Evolutionary conservation across 23 red algal genomes (phyloP), one percentile per base, ranked within the genome.

Genomic region (Gracilariopsis chorda): DNA sequence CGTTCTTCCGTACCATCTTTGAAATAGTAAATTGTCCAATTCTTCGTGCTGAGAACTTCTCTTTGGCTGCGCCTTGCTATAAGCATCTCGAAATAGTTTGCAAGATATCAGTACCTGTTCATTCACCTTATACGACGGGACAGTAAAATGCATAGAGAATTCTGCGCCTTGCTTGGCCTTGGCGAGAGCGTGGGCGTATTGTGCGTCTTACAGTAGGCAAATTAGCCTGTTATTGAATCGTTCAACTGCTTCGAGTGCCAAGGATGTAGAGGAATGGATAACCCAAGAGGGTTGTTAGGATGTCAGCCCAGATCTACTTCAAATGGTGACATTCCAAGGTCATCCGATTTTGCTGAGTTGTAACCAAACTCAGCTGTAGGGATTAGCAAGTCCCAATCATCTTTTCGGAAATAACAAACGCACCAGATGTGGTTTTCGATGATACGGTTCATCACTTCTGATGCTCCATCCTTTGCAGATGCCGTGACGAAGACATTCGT

Each of bases 361-460:
- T 76, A 76, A 36, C 7, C 69, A 44, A 44, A 76, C 19, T 76
- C 9, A 24, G 69, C 69, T 10, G 9, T 36, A 37, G 69, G 30
- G 9, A 76, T 21, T 23, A 76, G 40, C 10, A 37, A 0, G 39
- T 48, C 24, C 69, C 69, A 76, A 36, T 0, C 19, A 42, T 76
- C 40, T 39, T 76, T 25, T 25, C 19, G 69, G 39, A 36, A 76
- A 25, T 25, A 76, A 36, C 11, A 42, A 46, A 37, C 11, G 12
- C 69, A 76, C 32, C 24, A 36, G 25, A 76, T 11, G 1, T 76
- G 42, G 40, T 76, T 76, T 39, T 46, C 16, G 12, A 76, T 46
- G 28, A 76, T 76, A 11, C 69, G 28, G 39, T 76, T 76, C 69
- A 76, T 76, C 24, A 40, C 42, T 20, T 76, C 69, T n/a, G 69